Percentiles rank a stretch among this genome's conserved stretches.
phyloP scores from a whole-genome alignment of 2,329 filamentous ascomycete species.

The Ophiocordyceps camponoti-leonardi region DNA sequence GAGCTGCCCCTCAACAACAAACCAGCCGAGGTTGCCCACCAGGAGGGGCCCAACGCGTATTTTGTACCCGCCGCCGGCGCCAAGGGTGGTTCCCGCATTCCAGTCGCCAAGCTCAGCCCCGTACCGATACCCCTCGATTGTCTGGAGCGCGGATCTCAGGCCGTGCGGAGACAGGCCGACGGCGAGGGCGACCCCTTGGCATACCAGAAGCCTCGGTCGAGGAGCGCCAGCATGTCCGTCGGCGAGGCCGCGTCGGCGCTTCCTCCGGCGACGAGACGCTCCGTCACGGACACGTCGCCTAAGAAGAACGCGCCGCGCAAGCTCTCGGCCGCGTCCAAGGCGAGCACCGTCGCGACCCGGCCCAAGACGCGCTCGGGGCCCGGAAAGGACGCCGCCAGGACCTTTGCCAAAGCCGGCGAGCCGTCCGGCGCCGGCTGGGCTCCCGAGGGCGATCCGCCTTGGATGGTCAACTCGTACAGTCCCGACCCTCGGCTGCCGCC shows the following conservation, averaged over 20 bases:
- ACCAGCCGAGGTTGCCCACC: slow-evolving; percentile 59
- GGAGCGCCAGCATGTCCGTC: slow-evolving; percentile 50
- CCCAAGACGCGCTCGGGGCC: slow-evolving; percentile 47
- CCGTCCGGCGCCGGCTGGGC: slow-evolving; percentile 35
- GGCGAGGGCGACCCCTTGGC: slow-evolving; percentile 37
- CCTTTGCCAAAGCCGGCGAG: slow-evolving; percentile 45
- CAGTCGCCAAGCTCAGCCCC: slow-evolving; percentile 65
- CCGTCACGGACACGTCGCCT: slow-evolving; percentile 32
- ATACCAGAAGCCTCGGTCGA: slow-evolving; percentile 44
- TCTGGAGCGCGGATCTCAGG: slow-evolving; percentile 56
- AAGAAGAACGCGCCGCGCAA: slow-evolving; percentile 33
- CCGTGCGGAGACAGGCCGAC: slow-evolving; percentile 41
- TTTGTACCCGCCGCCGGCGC: slow-evolving; percentile 28
- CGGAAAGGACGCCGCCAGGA: slow-evolving; percentile 31
- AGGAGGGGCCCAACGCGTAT: slow-evolving; percentile 30
- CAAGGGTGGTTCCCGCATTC: slow-evolving; percentile 65
- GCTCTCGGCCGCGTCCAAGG: slow-evolving; percentile 23
- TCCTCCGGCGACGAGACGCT: slow-evolving; percentile 19
- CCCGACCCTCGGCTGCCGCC: slow-evolving; percentile 87
- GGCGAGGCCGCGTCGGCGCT: slow-evolving; percentile 7
- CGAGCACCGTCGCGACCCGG: slow-evolving; percentile 25
- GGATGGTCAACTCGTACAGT: slow-evolving; percentile 89
- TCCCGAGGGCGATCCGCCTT: slow-evolving; percentile 88
- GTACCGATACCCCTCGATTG: slow-evolving; percentile 55
- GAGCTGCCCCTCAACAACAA: slow-evolving; percentile 11